Base-by-base conservation (phyloP, 2,329 filamentous ascomycete genomes). In the Chrysoporthe austroafricana region DNA sequence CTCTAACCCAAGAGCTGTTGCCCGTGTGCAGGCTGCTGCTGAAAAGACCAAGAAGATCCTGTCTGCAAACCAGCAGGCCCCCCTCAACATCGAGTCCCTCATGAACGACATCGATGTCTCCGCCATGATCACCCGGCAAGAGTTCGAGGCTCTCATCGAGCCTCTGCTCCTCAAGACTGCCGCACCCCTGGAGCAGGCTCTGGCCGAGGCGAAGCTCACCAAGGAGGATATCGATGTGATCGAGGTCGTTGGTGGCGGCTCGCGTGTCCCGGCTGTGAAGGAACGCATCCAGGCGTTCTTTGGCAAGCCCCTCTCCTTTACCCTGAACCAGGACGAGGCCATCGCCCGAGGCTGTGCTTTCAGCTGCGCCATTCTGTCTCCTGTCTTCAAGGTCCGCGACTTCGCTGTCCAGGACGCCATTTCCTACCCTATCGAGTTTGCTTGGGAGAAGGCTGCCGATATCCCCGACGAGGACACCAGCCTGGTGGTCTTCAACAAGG, bases 41-140 rank as follows among this genome's bases (percentile, higher is more conserved):
- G 96, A 99, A 87, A 97, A 97, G 87, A 84, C 97, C 78, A 99
- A 99, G 90, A 98, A 98, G 89, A 90, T 98, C 66, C 85, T 99
- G 66, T 98, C 95, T 46, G 96, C 96, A 78, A 98, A 98, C 84
- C 91, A 94, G 74, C 88, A 91, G 77, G 94, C 95, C 21, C 93
- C 95, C 62, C 82, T 99, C 80, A 98, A 94, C 86, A 96, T 99
- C 76, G 96, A 99, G 85, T 97, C 94, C 46, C 85, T 99, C 74
- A 98, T 99, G 94, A 96, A 98, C 81, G 96, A 99, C 79, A 85
- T 97, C 70, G 96, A 99, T 79, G 96, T 97, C 48, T 88, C 88
- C 64, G 85, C 91, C 69, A 91, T 97, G 86, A 86, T 99, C 77
- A 97, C 95, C 79, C 91, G 96, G 71, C 92, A 97, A 77, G 95